These are phyloP conservation scores for Vicia faba DNA, from an alignment of 306 rosid genomes.

Conservation along the genomic window DNA sequence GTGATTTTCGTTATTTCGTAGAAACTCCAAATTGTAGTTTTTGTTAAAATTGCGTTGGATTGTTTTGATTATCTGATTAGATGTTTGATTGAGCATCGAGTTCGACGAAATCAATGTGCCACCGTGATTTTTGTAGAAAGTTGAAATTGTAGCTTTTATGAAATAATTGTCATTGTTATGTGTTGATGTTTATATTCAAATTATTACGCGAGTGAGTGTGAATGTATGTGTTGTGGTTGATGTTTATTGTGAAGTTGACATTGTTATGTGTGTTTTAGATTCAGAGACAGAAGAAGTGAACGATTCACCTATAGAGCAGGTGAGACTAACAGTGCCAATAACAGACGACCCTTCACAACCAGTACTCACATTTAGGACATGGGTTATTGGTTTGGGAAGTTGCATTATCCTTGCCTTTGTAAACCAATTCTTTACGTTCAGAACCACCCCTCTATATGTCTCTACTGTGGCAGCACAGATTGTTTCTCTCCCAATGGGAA, in stretches of 20 bases:
- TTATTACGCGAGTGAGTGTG: no score
- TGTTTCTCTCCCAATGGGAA: conserved; percentile 69
- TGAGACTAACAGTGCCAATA: conserved; percentile 70
- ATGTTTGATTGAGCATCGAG: not conserved
- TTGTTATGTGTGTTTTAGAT: no score
- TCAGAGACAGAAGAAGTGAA: conserved; percentile 51
- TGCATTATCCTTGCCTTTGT: conserved; percentile 71
- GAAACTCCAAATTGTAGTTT: no score
- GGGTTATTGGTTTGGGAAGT: conserved; percentile 69
- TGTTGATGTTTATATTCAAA: no score
- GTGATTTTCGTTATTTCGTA: no score
- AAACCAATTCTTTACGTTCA: conserved; percentile 71
- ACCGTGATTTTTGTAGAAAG: no score
- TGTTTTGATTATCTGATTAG: not conserved
- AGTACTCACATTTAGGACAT: conserved; percentile 79
- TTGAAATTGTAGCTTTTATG: not conserved
- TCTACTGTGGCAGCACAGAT: conserved; percentile 76
- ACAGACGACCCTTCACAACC: conserved; percentile 68
- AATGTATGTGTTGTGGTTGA: no score
- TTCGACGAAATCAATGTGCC: not conserved
- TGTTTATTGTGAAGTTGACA: no score
- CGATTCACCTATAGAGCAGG: conserved; percentile 84
- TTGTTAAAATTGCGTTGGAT: no score
- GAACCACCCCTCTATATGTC: conserved; percentile 55
- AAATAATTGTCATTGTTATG: no score